Percentiles rank a stretch among this genome's conserved stretches.
phyloP scores from a whole-genome alignment of 768 basidiomycete genomes.

The Amanita muscaria region DNA sequence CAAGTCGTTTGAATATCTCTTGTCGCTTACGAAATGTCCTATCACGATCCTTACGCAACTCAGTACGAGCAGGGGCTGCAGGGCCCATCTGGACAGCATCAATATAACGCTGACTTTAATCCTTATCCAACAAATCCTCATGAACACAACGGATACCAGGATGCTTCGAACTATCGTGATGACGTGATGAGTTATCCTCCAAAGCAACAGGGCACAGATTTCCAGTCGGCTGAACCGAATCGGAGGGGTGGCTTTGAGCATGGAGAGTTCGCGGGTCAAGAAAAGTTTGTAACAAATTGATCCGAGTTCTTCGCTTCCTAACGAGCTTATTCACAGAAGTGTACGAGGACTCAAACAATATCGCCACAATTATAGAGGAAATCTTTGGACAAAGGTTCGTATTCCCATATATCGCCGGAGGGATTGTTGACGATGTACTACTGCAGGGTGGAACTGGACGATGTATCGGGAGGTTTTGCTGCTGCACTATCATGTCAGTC shows the following conservation, averaged over 20 bases:
- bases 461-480: constrained; percentile 64
- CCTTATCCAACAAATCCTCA: constrained; percentile 49
- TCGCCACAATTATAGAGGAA: constrained; percentile 49
- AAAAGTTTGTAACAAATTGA: constrained; percentile 1
- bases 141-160: constrained; percentile 39
- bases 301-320: neutral
- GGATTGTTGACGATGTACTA: neutral
- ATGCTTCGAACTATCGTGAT: constrained; percentile 18
- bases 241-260: constrained; percentile 30
- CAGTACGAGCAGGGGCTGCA: constrained; percentile 12
- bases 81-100: neutral
- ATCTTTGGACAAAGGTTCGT: constrained; percentile 59
- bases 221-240: constrained; percentile 12
- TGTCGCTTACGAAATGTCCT: neutral
- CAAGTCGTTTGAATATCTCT: constrained; percentile 1
- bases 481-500: constrained; percentile 61
- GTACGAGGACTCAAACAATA: constrained; percentile 39
- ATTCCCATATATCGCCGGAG: neutral
- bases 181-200: constrained; percentile 13
- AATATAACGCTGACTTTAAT: constrained; percentile 24
- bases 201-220: neutral
- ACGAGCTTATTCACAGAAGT: constrained; percentile 19
- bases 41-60: constrained; percentile 9
- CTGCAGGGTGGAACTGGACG: constrained; percentile 53
- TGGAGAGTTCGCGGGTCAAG: constrained; percentile 31